Evolutionary conservation across 2,329 filamentous ascomycete genomes (phyloP).

Genomic region (Hymenoscyphus albidus): DNA sequence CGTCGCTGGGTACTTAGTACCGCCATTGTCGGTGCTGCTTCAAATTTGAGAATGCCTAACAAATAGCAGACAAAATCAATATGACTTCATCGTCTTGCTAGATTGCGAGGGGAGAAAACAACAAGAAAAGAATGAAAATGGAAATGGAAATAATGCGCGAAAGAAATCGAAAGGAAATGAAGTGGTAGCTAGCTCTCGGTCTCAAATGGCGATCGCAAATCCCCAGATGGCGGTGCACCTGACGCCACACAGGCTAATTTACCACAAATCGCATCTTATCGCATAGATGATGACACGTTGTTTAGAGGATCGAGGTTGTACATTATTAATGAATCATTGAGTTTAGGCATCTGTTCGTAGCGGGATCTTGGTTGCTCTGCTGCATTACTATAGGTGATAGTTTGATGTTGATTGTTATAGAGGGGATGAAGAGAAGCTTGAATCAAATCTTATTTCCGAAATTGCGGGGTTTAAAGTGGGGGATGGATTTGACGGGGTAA

Average conservation of each 20-base stretch:
- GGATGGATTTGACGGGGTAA: neutral
- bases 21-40: neutral
- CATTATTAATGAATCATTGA: neutral
- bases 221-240: neutral
- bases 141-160: neutral
- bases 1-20: neutral
- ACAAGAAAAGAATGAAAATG: neutral
- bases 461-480: neutral
- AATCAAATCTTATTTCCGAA: neutral
- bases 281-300: slow-evolving; percentile 9
- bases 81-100: neutral
- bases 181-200: neutral
- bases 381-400: neutral
- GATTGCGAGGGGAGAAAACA: neutral
- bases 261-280: slow-evolving; percentile 11
- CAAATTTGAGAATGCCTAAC: neutral
- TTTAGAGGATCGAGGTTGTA: neutral
- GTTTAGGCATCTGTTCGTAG: neutral
- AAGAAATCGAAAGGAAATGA: neutral
- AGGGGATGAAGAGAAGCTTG: neutral
- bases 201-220: neutral
- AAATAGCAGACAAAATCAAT: neutral
- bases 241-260: slow-evolving; percentile 11
- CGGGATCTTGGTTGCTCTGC: neutral
- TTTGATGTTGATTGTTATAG: neutral